phyloP scores from a whole-genome alignment of 108 stramenopile genomes.

The Cyclotella kingstonii region DNA sequence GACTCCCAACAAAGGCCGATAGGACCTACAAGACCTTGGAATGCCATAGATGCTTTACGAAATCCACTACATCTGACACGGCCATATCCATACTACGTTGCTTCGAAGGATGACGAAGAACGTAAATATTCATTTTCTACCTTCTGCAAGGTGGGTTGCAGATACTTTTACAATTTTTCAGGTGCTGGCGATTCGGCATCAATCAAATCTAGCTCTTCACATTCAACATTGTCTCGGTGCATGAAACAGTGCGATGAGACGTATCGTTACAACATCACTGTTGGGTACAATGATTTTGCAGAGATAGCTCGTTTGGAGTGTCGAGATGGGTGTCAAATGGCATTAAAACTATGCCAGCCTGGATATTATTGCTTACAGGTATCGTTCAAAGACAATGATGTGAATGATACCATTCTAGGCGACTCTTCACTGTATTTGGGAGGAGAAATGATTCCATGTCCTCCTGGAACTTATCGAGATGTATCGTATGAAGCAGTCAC shows the following conservation, averaged over 20 bases:
- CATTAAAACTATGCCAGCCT: slow-evolving; percentile 53
- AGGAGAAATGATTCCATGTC: slow-evolving; percentile 61
- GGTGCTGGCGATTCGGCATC: background rate
- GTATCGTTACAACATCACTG: slow-evolving; percentile 54
- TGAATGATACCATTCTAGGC: too few species aligned
- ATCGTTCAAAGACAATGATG: slow-evolving; percentile 9
- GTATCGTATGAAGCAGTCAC: slow-evolving; percentile 46
- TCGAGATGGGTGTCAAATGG: slow-evolving; percentile 71
- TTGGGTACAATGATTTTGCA: slow-evolving; percentile 53
- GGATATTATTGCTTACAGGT: slow-evolving; percentile 61
- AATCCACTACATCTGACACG: slow-evolving; percentile 20
- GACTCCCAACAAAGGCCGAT: slow-evolving; percentile 15
- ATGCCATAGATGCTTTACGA: slow-evolving; percentile 8
- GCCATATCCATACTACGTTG: slow-evolving; percentile 26
- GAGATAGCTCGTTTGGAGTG: slow-evolving; percentile 67
- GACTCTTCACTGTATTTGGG: slow-evolving; percentile 14
- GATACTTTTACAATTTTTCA: slow-evolving; percentile 21
- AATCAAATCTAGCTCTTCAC: background rate
- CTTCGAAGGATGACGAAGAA: slow-evolving; percentile 8
- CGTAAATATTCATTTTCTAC: slow-evolving; percentile 2
- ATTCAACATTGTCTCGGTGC: slow-evolving; percentile 14
- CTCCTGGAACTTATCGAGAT: slow-evolving; percentile 61
- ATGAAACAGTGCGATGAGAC: slow-evolving; percentile 45
- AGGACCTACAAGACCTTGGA: slow-evolving; percentile 27
- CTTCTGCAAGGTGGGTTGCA: slow-evolving; percentile 30